These are phyloP conservation scores for Secale cereale DNA, from an alignment of 176 grass and related monocot genomes.

Conservation along the genomic window DNA sequence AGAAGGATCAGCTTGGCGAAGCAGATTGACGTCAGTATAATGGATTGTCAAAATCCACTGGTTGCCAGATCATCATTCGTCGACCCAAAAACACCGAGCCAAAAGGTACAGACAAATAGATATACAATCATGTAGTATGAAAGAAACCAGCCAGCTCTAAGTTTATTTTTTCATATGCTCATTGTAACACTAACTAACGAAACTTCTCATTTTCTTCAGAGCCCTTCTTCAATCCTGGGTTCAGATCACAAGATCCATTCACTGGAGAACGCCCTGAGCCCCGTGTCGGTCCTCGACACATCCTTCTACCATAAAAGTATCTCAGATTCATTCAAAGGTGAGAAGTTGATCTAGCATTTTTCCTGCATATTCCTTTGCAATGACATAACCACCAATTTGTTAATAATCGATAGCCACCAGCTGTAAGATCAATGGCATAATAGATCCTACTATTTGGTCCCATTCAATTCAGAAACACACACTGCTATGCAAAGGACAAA, in stretches of 20 bases:
- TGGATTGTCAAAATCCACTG: conserved; percentile 24
- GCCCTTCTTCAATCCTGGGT: conserved; percentile 8
- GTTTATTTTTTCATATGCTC: background rate
- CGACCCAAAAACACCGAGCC: conserved; percentile 32
- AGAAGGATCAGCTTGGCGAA: conserved; percentile 35
- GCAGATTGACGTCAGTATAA: conserved; percentile 32
- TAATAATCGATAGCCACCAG: background rate
- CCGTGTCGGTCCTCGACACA: conserved; percentile 78
- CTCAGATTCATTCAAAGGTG: conserved; percentile 73
- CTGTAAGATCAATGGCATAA: conserved; percentile 17
- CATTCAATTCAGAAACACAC: conserved; percentile 47
- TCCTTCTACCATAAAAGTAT: conserved; percentile 72
- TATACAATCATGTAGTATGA: background rate
- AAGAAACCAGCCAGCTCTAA: background rate
- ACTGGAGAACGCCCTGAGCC: conserved; percentile 54
- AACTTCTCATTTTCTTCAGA: conserved; percentile 36
- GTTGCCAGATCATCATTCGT: conserved; percentile 26
- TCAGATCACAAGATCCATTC: conserved; percentile 35
- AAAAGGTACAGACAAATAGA: conserved; percentile 49
- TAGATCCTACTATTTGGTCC: conserved; percentile 25
- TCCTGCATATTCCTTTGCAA: conserved; percentile 19
- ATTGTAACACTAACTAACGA: background rate
- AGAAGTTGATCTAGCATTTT: conserved; percentile 32
- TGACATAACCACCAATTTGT: background rate
- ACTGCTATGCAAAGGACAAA: conserved; percentile 56